These are phyloP conservation scores for Phytopythium sindhum DNA, from an alignment of 352 stramenopile genomes.

Conservation along the genomic window DNA sequence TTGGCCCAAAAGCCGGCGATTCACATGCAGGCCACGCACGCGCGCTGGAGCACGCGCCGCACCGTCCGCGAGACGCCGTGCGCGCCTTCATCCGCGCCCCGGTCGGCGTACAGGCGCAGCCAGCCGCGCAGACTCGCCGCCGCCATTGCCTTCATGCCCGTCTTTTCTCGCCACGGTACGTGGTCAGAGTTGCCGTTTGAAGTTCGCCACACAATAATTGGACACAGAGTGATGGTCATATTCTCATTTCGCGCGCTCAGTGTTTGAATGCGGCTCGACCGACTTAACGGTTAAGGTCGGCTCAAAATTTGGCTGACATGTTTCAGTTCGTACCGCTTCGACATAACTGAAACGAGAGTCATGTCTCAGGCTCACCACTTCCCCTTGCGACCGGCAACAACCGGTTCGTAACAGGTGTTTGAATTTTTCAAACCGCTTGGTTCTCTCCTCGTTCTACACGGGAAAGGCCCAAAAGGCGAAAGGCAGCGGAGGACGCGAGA, in stretches of 20 bases:
- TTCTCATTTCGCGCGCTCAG: not conserved
- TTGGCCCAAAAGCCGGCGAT: not conserved
- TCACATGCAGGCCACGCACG: slow-evolving; percentile 11
- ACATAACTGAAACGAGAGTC: not conserved
- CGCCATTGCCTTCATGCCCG: not conserved
- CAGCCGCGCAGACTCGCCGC: slow-evolving; percentile 32
- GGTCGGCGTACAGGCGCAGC: slow-evolving; percentile 23
- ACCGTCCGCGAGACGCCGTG: slow-evolving; percentile 3
- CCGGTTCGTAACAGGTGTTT: not conserved
- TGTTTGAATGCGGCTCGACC: too few relatives aligned
- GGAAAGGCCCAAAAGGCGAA: not conserved
- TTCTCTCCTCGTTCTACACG: too few relatives aligned
- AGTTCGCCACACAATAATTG: not conserved
- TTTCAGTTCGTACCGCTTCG: too few relatives aligned
- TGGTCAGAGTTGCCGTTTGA: not conserved
- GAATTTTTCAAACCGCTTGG: not conserved
- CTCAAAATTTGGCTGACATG: too few relatives aligned
- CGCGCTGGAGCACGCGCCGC: slow-evolving; percentile 13
- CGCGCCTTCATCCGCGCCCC: not conserved
- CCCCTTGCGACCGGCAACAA: not conserved
- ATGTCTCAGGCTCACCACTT: not conserved
- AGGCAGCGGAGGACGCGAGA: not conserved
- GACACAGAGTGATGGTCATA: not conserved
- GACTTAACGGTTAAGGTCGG: too few relatives aligned
- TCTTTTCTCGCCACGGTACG: slow-evolving; percentile 13